A percentile compares a stretch with the other conserved stretches of the same genome.
These are phyloP conservation scores for Beauveria varroae DNA, from an alignment of 2,329 filamentous ascomycete species.

Conservation along the genomic window DNA sequence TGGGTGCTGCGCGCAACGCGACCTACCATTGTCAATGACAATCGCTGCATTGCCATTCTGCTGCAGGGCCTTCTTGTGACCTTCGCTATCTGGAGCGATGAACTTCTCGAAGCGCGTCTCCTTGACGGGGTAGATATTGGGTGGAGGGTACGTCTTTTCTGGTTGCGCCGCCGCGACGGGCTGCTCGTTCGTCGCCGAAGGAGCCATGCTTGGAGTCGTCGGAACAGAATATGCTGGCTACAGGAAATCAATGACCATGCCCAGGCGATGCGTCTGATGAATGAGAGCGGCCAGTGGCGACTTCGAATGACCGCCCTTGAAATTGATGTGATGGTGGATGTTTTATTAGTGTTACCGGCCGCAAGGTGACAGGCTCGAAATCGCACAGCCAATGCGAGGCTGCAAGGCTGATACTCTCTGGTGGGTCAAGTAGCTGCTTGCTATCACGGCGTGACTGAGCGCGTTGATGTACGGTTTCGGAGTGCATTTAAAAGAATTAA, in stretches of 20 bases:
- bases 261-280: constrained; percentile 8
- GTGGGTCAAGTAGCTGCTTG: constrained; percentile 14
- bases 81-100: constrained; percentile 51
- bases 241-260: constrained; percentile 9
- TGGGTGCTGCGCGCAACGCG: background rate
- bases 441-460: background rate
- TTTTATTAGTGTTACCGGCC: constrained; percentile 17
- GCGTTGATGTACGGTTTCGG: background rate
- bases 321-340: constrained; percentile 19
- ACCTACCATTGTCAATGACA: constrained; percentile 90
- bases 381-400: constrained; percentile 22
- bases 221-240: background rate
- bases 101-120: constrained; percentile 54
- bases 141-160: constrained; percentile 40
- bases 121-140: constrained; percentile 52
- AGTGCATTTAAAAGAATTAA: background rate
- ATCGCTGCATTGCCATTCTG: constrained; percentile 62
- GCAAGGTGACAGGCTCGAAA: constrained; percentile 12
- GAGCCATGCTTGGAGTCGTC: constrained; percentile 36
- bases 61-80: constrained; percentile 60
- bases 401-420: constrained; percentile 26
- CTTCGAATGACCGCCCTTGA: constrained; percentile 14
- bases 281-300: constrained; percentile 7
- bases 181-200: constrained; percentile 43
- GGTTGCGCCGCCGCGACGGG: constrained; percentile 22